Percentiles rank a stretch among this genome's conserved stretches.
Evolutionary conservation across 352 stramenopile species (phyloP).

Genomic region (Phytophthora citricola): DNA sequence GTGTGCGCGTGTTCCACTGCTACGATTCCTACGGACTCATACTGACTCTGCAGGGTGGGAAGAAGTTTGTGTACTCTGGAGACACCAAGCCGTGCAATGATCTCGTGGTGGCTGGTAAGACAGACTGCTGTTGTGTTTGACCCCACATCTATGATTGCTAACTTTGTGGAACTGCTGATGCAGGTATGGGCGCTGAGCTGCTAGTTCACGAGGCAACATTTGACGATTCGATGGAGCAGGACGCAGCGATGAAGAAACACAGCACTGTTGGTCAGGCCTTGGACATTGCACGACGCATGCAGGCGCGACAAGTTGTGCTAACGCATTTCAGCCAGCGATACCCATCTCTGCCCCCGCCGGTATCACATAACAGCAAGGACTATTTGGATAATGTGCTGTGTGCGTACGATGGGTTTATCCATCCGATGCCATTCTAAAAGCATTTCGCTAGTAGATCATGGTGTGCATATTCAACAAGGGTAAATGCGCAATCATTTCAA

Average conservation of each 20-base stretch:
- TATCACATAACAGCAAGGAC: conserved; percentile 7
- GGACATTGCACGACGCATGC: conserved; percentile 68
- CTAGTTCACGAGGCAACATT: conserved; percentile 98
- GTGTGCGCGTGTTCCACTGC: conserved; percentile 84
- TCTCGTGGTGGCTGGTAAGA: conserved; percentile 53
- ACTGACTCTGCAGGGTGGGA: conserved; percentile 48
- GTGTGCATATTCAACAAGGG: not conserved
- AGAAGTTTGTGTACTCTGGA: conserved; percentile 91
- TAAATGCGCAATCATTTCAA: not conserved
- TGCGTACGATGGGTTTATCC: conserved; percentile 51
- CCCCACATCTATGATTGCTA: not conserved
- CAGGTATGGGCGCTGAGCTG: conserved; percentile 66
- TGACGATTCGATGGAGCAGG: conserved; percentile 94
- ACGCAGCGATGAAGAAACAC: conserved; percentile 94
- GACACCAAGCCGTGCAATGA: conserved; percentile 92
- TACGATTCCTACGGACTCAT: conserved; percentile 82
- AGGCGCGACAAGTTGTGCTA: conserved; percentile 91
- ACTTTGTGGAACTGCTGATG: not conserved
- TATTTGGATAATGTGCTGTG: conserved; percentile 25
- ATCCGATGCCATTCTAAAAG: conserved; percentile 35
- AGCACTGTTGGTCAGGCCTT: conserved; percentile 94
- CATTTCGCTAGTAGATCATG: conserved; percentile 14
- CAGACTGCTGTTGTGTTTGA: not conserved
- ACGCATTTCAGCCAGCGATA: conserved; percentile 96
- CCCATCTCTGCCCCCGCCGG: conserved; percentile 54